Evolutionary conservation across 208 protist species (phyloP), one percentile per base, ranked within the genome.

Genomic region (Tritrichomonas foetus): DNA sequence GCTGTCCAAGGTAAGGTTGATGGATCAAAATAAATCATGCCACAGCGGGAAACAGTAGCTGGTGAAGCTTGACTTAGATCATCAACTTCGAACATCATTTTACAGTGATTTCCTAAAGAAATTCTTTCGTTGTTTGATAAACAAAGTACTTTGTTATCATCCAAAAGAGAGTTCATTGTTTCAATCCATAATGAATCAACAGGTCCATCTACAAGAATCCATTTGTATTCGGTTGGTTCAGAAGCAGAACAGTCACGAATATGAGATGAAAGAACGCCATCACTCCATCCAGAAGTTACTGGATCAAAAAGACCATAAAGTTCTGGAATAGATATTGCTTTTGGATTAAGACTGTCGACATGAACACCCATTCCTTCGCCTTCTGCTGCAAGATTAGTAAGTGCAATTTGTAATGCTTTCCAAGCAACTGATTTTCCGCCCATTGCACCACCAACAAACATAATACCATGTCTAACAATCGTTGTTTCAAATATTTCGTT

Each of bases 121-220:
- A 99, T 99, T 94, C 98, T 97, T 95, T 99, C 98, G 78, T 98
- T 97, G 27, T 94, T 95, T 98, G 98, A 96, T 36, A 99, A 96
- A 95, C 98, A 99, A 2, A 99, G 97, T 94, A 98, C 97, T 96
- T 98, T 99, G 96, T 98, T 99, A 95, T 99, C 98, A 96, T 99
- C 98, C 13, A 99, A 96, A 0, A 99, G 97, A 5, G 98, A 99
- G 96, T 99, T 99, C 98, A 99, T 98, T 95, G 96, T 98, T 95
- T 99, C 98, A 97, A 99, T 99, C 98, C 98, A 99, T 33, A 99
- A 94, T 8, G 98, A 97, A 94, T 99, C 98, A 39, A 99, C 98
- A 39, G 98, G 98, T n/a, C 98, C 98, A 96, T 99, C 98, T 95
- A 99, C 99, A 0, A 99, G 96, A 93, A 99, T 97, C 97, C 97